Evolutionary conservation across 495 filamentous ascomycete species (phyloP), one percentile per base, ranked within the genome.

Genomic region (Neurospora terricola): DNA sequence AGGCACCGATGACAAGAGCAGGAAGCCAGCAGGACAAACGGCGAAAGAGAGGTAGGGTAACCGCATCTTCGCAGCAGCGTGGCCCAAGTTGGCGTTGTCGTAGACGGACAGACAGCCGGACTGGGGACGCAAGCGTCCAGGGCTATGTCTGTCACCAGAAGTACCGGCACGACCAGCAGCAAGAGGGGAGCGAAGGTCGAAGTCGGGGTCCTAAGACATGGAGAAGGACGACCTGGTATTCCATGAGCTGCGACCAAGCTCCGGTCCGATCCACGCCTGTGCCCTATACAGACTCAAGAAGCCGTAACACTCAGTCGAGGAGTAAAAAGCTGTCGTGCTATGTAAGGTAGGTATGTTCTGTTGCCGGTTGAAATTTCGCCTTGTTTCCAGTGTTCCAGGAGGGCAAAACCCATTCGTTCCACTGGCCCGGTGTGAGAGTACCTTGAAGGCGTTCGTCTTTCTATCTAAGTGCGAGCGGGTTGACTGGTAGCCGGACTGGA

Each of bases 1-100:
- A 59, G 81, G 78, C 72, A 77, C 76, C 75, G 80, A 76, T 48
- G 82, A 59, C 73, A 83, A 75, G 69, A 84, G 76, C 76, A 84
- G 69, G 66, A 80, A 68, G 77, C 81, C 76, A 80, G 78, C 21
- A 27, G 21, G 48, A 23, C 5, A 14, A 6, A 59, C 82, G 75
- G 83, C 75, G 75, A 82, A 77, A 73, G 78, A 77, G 66, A 76
- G 80, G 66, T 62, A 75, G 74, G 77, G 75, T 70, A 80, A 75
- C 74, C 80, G 76, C 80, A 81, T 81, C 66, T 76, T 81, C 62
- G 76, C 75, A 81, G 75, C 74, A 75, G 76, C 78, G 75, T 73
- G 73, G 71, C 48, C 75, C 66, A 66, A 68, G 72, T 70, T 43
- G 75, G 75, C 45, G 69, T 70, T 54, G 75, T 71, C 73, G 76